Evolutionary conservation across 139 green algal species (phyloP).

Genomic region (Raphidocelis subcapitata): DNA sequence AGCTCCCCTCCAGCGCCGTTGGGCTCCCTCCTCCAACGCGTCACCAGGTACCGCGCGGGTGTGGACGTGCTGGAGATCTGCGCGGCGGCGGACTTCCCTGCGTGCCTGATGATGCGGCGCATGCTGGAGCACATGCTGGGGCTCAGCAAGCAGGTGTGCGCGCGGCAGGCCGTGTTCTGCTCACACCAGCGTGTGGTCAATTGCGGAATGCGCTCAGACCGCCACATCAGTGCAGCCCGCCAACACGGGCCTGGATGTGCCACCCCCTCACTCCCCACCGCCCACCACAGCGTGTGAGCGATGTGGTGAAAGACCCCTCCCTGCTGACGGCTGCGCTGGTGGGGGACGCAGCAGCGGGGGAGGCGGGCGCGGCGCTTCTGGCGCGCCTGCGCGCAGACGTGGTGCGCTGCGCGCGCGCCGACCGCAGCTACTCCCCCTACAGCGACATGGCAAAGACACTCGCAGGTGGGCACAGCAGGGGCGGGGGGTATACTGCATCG

Average conservation of each 20-base stretch:
- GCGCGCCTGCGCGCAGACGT: conserved; percentile 46
- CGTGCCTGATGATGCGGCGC: conserved; percentile 69
- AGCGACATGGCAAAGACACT: conserved; percentile 56
- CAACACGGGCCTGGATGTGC: no score
- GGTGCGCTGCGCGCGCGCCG: conserved; percentile 37
- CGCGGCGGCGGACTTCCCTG: conserved; percentile 61
- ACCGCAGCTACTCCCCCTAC: conserved; percentile 62
- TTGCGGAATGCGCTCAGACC: no score
- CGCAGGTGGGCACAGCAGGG: conserved; percentile 11
- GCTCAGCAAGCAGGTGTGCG: conserved; percentile 21
- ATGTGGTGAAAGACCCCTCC: conserved; percentile 15
- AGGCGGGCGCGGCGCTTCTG: conserved; percentile 10
- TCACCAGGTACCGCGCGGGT: conserved; percentile 48
- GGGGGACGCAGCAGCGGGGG: neutral
- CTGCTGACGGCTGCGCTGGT: neutral
- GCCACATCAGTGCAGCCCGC: no score
- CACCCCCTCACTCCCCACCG: no score
- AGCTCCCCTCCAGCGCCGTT: no score
- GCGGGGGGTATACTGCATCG: neutral
- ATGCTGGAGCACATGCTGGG: conserved; percentile 55
- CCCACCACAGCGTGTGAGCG: conserved; percentile 4
- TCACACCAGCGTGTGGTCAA: no score
- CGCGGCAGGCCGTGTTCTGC: no score
- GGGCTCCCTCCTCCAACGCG: no score
- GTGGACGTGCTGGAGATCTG: conserved; percentile 66